Evolutionary conservation across 495 filamentous ascomycete species (phyloP).

Genomic region (Penicillium mononematosum): DNA sequence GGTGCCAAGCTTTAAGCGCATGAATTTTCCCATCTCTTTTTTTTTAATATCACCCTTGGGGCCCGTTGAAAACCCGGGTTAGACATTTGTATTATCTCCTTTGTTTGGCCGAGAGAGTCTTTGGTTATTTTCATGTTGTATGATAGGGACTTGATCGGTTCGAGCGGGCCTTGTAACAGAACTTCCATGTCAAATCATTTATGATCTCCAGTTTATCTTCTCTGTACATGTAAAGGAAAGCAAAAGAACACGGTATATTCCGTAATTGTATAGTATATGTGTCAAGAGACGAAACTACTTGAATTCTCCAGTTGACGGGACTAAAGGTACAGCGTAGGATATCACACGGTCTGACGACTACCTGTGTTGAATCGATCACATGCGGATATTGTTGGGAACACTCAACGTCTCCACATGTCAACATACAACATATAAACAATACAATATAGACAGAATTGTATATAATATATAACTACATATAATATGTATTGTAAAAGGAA

Average conservation of each 20-base stretch:
- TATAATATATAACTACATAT: background rate
- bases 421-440: background rate
- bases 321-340: constrained; percentile 11
- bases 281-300: background rate
- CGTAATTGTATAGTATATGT: background rate
- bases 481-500: background rate
- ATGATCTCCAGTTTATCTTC: constrained; percentile 2
- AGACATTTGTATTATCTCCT: constrained; percentile 32
- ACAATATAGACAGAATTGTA: background rate
- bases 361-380: constrained; percentile 31
- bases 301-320: background rate
- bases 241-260: background rate
- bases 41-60: constrained; percentile 13
- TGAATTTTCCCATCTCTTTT: constrained; percentile 11
- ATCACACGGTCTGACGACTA: constrained; percentile 29
- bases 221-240: no score
- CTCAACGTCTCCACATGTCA: constrained; percentile 30
- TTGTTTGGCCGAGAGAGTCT: constrained; percentile 37
- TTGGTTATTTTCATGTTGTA: constrained; percentile 43
- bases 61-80: constrained; percentile 10
- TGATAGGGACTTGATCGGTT: constrained; percentile 49
- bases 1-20: constrained; percentile 78
- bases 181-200: constrained; percentile 31
- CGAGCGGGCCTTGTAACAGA: constrained; percentile 51
- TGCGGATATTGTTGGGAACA: constrained; percentile 26